Conservation (phyloP, 1,139 yeast species). For the Debaryomycetaceae sp. region DNA sequence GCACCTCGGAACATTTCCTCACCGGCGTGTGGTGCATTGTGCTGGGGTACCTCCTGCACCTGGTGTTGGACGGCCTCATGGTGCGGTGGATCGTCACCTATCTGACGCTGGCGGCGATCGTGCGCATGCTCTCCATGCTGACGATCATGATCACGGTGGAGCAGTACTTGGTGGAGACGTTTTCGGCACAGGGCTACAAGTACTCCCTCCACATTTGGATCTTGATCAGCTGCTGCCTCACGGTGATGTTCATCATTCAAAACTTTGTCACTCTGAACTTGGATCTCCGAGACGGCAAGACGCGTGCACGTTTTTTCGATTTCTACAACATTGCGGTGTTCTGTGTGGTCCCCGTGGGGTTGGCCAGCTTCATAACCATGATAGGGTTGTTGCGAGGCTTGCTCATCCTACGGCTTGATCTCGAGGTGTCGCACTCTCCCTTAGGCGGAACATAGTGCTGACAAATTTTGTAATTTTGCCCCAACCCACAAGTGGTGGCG, state of each 20-base stretch:
- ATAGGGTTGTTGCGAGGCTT: constrained; percentile 71
- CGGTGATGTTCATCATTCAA: constrained; percentile 80
- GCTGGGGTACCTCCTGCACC: constrained; percentile 76
- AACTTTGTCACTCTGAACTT: constrained; percentile 86
- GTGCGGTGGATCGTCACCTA: constrained; percentile 92
- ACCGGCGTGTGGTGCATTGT: constrained; percentile 84
- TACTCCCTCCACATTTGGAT: constrained; percentile 91
- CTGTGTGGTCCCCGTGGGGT: constrained; percentile 95
- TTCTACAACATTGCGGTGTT: constrained; percentile 84
- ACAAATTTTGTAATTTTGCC: too few species aligned
- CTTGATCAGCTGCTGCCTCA: constrained; percentile 75
- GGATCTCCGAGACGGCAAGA: constrained; percentile 42
- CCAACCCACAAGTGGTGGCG: too few species aligned
- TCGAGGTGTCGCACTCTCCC: constrained; percentile 30
- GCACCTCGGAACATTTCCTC: constrained; percentile 65
- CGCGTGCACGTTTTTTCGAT: constrained; percentile 62
- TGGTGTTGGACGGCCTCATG: constrained; percentile 85
- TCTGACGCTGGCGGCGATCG: constrained; percentile 81
- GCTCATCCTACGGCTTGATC: constrained; percentile 69
- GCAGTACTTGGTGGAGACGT: constrained; percentile 59
- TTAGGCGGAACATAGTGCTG: too few species aligned
- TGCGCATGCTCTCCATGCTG: constrained; percentile 80
- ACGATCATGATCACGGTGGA: constrained; percentile 67
- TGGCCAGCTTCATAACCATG: constrained; percentile 93
- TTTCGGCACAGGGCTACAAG: constrained; percentile 44